These are phyloP conservation scores for Botrytis sinoallii DNA, from an alignment of 2,329 filamentous ascomycete genomes.

Conservation along the genomic window DNA sequence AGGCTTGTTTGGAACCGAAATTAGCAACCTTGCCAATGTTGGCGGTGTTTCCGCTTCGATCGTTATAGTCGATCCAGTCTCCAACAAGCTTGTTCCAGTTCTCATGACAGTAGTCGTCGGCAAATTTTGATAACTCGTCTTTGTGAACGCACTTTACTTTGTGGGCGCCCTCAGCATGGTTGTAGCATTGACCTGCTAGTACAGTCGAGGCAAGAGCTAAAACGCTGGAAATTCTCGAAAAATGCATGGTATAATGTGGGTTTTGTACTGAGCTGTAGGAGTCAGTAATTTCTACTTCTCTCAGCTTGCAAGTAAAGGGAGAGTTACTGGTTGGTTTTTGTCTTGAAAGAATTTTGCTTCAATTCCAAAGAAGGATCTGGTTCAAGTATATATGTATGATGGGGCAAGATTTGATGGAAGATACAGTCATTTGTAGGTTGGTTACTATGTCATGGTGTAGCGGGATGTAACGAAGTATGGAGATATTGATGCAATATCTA, in stretches of 20 bases:
- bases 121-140: background rate
- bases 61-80: background rate
- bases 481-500: no score
- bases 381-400: background rate
- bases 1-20: background rate
- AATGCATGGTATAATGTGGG: background rate
- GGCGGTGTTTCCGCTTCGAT: background rate
- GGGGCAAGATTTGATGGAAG: background rate
- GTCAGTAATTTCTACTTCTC: background rate
- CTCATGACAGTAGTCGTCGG: background rate
- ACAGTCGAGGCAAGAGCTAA: background rate
- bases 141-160: background rate
- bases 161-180: background rate
- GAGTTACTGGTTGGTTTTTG: background rate
- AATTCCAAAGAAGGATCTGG: background rate
- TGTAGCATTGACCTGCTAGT: background rate
- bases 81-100: background rate
- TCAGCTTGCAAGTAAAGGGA: background rate
- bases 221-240: background rate
- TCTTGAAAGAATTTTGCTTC: background rate
- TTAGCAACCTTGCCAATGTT: background rate
- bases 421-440: background rate
- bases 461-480: background rate
- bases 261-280: background rate
- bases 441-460: background rate